Base-by-base conservation (phyloP, 495 filamentous ascomycete species). In the Neurospora sp. region DNA sequence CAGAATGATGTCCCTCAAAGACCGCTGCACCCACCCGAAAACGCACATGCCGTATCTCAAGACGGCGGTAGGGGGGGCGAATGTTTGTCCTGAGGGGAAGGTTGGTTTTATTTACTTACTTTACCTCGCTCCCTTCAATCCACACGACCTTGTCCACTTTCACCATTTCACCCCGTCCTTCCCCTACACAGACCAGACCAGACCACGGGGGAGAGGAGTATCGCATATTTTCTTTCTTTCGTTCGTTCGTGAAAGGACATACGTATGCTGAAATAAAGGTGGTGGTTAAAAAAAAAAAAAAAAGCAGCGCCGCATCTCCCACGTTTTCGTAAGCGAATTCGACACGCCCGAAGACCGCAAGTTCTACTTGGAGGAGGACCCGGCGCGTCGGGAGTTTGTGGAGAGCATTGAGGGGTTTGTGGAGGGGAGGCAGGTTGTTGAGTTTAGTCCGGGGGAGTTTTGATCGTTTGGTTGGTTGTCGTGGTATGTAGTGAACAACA, bases 271-370 rank as follows among this genome's bases (percentile, higher is more conserved):
- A 35, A 35, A 35, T 35, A 0, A 35, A 35, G 31, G 31, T 35
- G 31, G 31, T 35, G 27, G 27, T 31, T n/a, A n/a, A n/a, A 31
- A 35, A 35, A 35, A 61, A 61, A 9, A 14, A 22, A 4, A 44
- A n/a, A 27, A n/a, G 73, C 71, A 91, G 87, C 78, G 81, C 37
- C 86, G 82, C 3, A 84, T 86, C 70, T 87, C 87, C 7, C 90
- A 93, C 75, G 86, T 76, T 1, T 91, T 91, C 73, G 80, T 92
- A 3, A 74, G 83, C 39, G 83, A 90, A 75, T 92, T 93, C 74
- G 86, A 86, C 39, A 90, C 77, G 68, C 79, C 81, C n/a, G 85
- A 85, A 69, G 89, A 91, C 74, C 79, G 86, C 39, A 77, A 84
- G 11, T 91, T 88, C 74, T 90, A 88, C 74, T 35, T 85, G 4